Conservation (phyloP, 305 asterid species). For the Fraxinus angustifolia region DNA sequence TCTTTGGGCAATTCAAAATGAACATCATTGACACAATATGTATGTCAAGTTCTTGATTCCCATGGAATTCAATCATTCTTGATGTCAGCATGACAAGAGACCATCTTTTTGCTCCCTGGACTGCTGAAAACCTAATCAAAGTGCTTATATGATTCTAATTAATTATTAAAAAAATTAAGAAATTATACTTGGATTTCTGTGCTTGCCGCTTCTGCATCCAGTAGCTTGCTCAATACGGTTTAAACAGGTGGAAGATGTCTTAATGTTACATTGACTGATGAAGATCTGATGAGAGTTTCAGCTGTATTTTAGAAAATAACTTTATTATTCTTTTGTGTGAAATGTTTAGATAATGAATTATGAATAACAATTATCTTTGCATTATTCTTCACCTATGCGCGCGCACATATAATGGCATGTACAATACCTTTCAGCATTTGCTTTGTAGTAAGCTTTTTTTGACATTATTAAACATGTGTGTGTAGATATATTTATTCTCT, state of each 20-base stretch:
- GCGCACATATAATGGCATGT: background rate
- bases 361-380: background rate
- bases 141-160: background rate
- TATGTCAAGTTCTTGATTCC: background rate
- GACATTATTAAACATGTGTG: background rate
- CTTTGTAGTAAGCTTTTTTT: conserved; percentile 12
- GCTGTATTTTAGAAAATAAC: background rate
- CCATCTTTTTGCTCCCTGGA: background rate
- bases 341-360: background rate
- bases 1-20: background rate
- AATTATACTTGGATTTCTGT: background rate
- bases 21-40: background rate
- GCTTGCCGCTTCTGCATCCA: background rate
- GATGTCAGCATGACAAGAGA: background rate
- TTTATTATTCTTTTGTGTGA: background rate
- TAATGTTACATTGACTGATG: background rate
- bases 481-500: background rate
- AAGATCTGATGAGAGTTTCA: background rate
- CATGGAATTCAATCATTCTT: background rate
- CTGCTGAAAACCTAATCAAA: background rate
- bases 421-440: background rate
- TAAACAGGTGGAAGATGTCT: background rate
- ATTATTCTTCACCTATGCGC: background rate
- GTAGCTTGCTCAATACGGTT: background rate
- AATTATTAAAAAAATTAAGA: background rate